Base-by-base conservation (phyloP, 169 alveolate genomes). In the Theileria annulata region DNA sequence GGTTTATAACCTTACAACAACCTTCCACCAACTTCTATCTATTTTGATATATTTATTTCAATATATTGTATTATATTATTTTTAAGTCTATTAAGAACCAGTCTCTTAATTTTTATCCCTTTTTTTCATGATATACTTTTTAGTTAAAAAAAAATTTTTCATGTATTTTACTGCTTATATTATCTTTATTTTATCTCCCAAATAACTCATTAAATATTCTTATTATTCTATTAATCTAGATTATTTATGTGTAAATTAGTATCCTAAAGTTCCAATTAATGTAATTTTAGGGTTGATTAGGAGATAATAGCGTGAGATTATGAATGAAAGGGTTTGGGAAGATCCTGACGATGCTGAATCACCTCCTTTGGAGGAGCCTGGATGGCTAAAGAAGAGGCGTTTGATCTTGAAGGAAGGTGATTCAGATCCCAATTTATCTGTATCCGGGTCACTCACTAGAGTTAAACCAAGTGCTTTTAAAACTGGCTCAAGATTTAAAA, bases 331-430 rank as follows among this genome's bases (percentile, higher is more conserved):
- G 33, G 80, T 75, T 27, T 82, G 85, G 85, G 48, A 67, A 21
- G 89, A 82, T 56, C 74, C 76, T 2, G 89, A 82, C 54, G 84
- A 74, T 21, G 69, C 3, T 15, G 75, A 19, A 21, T 49, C n/a
- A 0, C 62, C 15, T 0, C 8, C 2, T 49, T 12, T 54, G 2
- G 79, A 78, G 4, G 88, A 80, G 71, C 89, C 89, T 12, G 80
- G 69, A 35, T 82, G 89, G 89, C 58, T 82, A 19, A 9, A 19
- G 27, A 82, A 82, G 59, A 72, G 89, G 33, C 85, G 70, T 21
- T 17, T 15, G 42, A 47, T 17, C 25, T 54, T 67, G 13, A 62
- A 72, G 17, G 37, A 33, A 33, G 86, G 25, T 15, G 49, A 25
- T 37, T 13, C 54, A 21, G 59, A 62, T 3, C 19, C 23, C 4